These are phyloP conservation scores for Physocladia obscura DNA, from an alignment of 192 early-diverging fungal species.

Conservation along the genomic window DNA sequence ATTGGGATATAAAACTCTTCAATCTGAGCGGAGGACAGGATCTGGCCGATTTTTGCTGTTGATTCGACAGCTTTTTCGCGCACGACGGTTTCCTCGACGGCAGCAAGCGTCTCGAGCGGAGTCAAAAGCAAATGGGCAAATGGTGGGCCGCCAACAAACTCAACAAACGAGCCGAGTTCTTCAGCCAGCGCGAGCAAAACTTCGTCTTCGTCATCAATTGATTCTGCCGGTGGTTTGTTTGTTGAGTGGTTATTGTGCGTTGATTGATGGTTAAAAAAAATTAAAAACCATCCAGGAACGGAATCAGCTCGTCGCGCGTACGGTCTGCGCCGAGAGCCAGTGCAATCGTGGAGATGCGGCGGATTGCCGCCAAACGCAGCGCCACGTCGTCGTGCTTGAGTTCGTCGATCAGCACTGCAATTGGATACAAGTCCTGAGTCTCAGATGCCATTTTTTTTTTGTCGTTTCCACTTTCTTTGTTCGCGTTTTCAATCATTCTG, in stretches of 20 bases:
- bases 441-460: conserved; percentile 16
- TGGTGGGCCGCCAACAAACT: conserved; percentile 87
- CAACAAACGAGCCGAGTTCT: conserved; percentile 88
- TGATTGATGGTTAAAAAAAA: not conserved
- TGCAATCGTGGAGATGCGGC: conserved; percentile 79
- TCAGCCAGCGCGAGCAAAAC: conserved; percentile 90
- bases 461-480: no score
- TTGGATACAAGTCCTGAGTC: conserved; percentile 75
- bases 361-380: conserved; percentile 80
- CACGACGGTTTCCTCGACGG: conserved; percentile 97
- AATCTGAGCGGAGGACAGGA: conserved; percentile 75
- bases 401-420: conserved; percentile 89
- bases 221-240: conserved; percentile 62
- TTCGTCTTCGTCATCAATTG: conserved; percentile 99
- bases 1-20: conserved; percentile 90
- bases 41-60: conserved; percentile 76
- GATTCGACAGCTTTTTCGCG: conserved; percentile 98
- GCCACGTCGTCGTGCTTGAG: conserved; percentile 89
- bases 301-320: conserved; percentile 92
- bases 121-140: conserved; percentile 83
- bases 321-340: conserved; percentile 92
- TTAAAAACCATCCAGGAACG: conserved; percentile 89
- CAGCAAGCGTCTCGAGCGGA: conserved; percentile 94
- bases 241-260: not conserved
- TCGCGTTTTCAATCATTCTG: no score